Base-by-base conservation (phyloP, 1,139 yeast species). In the Yamadazyma diospyri region DNA sequence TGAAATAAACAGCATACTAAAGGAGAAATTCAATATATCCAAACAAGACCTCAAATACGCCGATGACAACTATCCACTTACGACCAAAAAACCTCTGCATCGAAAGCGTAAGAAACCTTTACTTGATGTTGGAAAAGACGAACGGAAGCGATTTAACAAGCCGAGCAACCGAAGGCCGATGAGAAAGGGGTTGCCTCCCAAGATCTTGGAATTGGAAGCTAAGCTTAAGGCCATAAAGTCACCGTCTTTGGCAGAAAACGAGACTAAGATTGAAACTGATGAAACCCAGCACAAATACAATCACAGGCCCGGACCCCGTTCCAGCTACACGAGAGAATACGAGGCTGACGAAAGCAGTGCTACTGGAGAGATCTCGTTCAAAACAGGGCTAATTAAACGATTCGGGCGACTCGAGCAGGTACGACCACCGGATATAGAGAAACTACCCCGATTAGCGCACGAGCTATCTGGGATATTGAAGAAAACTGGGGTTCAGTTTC, bases 401-500 rank as follows among this genome's bases (percentile, higher is more conserved):
- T n/a, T 16, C 4, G 32, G 23, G 9, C 16, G 16, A n/a, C 11
- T 29, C 2, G 12, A 42, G 18, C 64, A 57, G 38, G 51, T 54
- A 4, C 41, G 43, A 4, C 41, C 52, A 13, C 49, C 61, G 8
- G 51, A 58, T n/a, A 40, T 40, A 5, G 42, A 43, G 3, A 47
- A 56, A 12, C 54, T 69, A 12, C 71, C 74, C 1, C 50, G 47
- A 16, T 59, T 88, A 27, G 72, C 79, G 2, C 86, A 83, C 48
- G 73, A 72, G 35, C 64, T 89, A 18, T 81, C 82, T 26, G 60
- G 81, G 23, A 86, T 82, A 0, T 59, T 89, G 11, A 83, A 82
- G 50, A 78, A 82, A 12, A 95, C 96, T 0, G 94, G 95, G 0
- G 81, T 87, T 2, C 95, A 89, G 47, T 81, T 76, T 39, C 25